Conservation (phyloP, 2,329 filamentous ascomycete genomes). For the Fusarium camptoceras region DNA sequence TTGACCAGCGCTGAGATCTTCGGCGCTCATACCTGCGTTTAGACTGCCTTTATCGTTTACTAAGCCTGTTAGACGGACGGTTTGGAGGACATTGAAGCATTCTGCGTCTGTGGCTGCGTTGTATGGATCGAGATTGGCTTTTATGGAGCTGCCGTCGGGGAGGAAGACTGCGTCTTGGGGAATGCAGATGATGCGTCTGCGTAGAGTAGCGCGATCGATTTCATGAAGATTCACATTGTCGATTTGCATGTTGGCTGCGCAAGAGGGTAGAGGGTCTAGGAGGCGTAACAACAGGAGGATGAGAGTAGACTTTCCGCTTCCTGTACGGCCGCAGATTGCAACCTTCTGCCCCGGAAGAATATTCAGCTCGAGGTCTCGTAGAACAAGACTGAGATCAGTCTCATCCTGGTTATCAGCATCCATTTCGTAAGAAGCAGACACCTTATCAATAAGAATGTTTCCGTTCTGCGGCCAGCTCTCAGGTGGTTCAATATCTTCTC, state of each 20-base stretch:
- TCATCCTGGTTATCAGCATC: not conserved
- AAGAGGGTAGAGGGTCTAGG: slow-evolving; percentile 52
- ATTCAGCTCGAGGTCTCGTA: slow-evolving; percentile 45
- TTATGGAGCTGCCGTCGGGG: slow-evolving; percentile 56
- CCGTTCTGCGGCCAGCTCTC: slow-evolving; percentile 50
- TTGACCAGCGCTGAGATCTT: slow-evolving; percentile 68
- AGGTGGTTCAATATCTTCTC: slow-evolving; percentile 33
- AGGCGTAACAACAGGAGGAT: slow-evolving; percentile 56
- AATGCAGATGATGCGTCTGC: slow-evolving; percentile 62
- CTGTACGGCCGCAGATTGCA: slow-evolving; percentile 54
- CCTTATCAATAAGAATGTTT: slow-evolving; percentile 46
- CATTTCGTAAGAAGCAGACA: slow-evolving; percentile 51
- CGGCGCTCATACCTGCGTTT: slow-evolving; percentile 55
- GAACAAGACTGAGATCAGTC: slow-evolving; percentile 33
- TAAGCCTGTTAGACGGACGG: slow-evolving; percentile 51
- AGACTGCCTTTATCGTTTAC: slow-evolving; percentile 52
- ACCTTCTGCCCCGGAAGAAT: slow-evolving; percentile 51
- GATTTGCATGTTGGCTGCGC: slow-evolving; percentile 53
- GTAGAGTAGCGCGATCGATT: slow-evolving; percentile 57
- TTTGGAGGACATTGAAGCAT: slow-evolving; percentile 52
- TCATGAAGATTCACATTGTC: slow-evolving; percentile 54
- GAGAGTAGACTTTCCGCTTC: slow-evolving; percentile 59
- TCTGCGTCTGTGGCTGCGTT: slow-evolving; percentile 47
- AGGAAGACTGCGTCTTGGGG: slow-evolving; percentile 67
- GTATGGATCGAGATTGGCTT: slow-evolving; percentile 58